Evolutionary conservation across 331 rosid genomes (phyloP).

Genomic region (Phaseolus coccineus): DNA sequence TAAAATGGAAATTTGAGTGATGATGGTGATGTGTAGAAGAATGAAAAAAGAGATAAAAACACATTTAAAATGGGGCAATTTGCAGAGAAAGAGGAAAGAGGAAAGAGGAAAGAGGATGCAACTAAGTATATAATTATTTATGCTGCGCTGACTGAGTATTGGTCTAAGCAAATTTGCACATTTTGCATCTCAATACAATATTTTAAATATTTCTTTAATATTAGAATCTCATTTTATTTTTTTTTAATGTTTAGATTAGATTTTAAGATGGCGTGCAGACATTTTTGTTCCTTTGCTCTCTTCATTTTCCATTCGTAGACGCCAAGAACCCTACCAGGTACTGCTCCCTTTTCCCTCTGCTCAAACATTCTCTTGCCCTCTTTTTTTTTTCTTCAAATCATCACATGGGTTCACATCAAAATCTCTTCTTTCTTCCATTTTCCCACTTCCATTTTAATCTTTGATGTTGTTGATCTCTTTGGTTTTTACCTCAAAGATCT

Average conservation of each 20-base stretch:
- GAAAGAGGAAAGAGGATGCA: background rate
- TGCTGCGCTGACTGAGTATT: background rate
- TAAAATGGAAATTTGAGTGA: background rate
- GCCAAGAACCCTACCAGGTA: slow-evolving; percentile 63
- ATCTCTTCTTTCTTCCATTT: background rate
- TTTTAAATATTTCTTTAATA: slow-evolving; percentile 23
- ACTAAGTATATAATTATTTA: slow-evolving; percentile 3
- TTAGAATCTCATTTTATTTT: slow-evolving; percentile 23
- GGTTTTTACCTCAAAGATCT: slow-evolving; percentile 46
- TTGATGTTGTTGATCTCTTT: slow-evolving; percentile 37
- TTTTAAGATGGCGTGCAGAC: slow-evolving; percentile 53
- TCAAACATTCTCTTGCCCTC: slow-evolving; percentile 14
- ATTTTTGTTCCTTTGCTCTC: slow-evolving; percentile 44
- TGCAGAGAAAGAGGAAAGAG: background rate
- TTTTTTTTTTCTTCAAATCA: slow-evolving; percentile 26
- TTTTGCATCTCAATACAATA: slow-evolving; percentile 23
- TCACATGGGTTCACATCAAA: slow-evolving; percentile 7
- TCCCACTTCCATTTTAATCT: slow-evolving; percentile 26
- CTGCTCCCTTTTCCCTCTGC: slow-evolving; percentile 39
- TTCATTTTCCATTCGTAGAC: slow-evolving; percentile 47
- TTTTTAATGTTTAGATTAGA: slow-evolving; percentile 33
- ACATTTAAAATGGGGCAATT: slow-evolving; percentile 15
- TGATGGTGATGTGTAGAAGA: background rate
- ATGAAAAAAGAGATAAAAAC: background rate
- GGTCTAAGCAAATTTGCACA: slow-evolving; percentile 16